Evolutionary conservation across 345 rosid species (phyloP).

Genomic region (Camelina neglecta): DNA sequence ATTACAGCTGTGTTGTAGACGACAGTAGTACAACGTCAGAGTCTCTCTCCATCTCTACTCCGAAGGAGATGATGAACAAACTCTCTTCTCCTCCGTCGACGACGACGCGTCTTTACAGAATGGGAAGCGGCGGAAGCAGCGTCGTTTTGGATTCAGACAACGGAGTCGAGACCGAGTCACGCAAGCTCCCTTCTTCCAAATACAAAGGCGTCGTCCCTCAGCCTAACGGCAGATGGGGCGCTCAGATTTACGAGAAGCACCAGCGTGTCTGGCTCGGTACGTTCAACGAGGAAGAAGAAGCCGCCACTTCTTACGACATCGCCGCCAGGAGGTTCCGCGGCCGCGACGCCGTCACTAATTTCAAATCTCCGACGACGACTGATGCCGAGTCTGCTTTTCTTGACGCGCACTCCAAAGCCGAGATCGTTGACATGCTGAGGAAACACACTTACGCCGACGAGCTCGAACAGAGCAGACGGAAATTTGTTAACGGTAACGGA

Average conservation of each 20-base stretch:
- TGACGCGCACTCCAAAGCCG: slow-evolving; percentile 79
- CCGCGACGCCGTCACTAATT: slow-evolving; percentile 82
- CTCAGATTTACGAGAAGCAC: slow-evolving; percentile 96
- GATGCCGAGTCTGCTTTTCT: slow-evolving; percentile 62
- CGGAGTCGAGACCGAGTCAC: slow-evolving; percentile 80
- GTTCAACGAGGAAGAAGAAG: slow-evolving; percentile 82
- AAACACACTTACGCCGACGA: slow-evolving; percentile 89
- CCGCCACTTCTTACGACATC: slow-evolving; percentile 81
- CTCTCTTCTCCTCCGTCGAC: slow-evolving; percentile 38
- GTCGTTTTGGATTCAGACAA: slow-evolving; percentile 63
- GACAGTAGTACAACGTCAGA: slow-evolving; percentile 57
- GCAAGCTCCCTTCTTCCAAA: slow-evolving; percentile 84
- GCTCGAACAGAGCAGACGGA: slow-evolving; percentile 72
- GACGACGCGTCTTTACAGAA: slow-evolving; percentile 54
- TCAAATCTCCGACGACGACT: slow-evolving; percentile 46
- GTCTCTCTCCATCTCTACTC: slow-evolving; percentile 50
- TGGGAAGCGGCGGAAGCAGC: slow-evolving; percentile 63
- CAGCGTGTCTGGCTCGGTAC: slow-evolving; percentile 97
- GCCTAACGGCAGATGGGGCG: slow-evolving; percentile 98
- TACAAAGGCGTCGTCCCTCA: slow-evolving; percentile 95
- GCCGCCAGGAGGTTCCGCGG: slow-evolving; percentile 92
- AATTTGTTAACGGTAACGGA: slow-evolving; percentile 44
- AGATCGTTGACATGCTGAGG: slow-evolving; percentile 91
- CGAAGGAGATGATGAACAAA: slow-evolving; percentile 8
- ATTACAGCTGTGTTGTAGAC: slow-evolving; percentile 54